Conservation (phyloP, 495 filamentous ascomycete genomes). For the Trichocladium uniseriatum region DNA sequence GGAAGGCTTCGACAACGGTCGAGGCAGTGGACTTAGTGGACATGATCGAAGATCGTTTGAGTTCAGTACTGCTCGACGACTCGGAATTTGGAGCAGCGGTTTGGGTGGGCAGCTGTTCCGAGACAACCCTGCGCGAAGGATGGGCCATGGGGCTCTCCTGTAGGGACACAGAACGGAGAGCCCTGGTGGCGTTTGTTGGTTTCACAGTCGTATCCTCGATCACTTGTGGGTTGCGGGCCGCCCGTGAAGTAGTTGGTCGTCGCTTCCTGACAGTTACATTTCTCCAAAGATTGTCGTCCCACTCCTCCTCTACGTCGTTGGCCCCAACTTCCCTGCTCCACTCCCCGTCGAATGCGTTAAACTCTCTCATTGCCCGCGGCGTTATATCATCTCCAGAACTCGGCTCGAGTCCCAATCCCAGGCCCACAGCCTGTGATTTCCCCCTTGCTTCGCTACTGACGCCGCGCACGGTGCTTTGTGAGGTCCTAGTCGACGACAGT, state of each 20-base stretch:
- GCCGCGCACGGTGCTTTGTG: slow-evolving; percentile 34
- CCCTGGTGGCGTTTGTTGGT: slow-evolving; percentile 42
- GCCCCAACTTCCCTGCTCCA: slow-evolving; percentile 22
- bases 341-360: slow-evolving; percentile 41
- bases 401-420: slow-evolving; percentile 44
- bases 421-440: slow-evolving; percentile 31
- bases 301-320: slow-evolving; percentile 42
- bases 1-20: slow-evolving; percentile 60
- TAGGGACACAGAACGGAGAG: slow-evolving; percentile 38
- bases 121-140: slow-evolving; percentile 30
- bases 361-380: slow-evolving; percentile 31
- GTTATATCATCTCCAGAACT: slow-evolving; percentile 26
- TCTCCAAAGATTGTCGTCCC: slow-evolving; percentile 46
- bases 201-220: slow-evolving; percentile 39
- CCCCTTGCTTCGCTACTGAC: slow-evolving; percentile 22
- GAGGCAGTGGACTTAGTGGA: slow-evolving; percentile 53
- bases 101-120: slow-evolving; percentile 18
- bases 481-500: slow-evolving; percentile 36
- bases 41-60: slow-evolving; percentile 49
- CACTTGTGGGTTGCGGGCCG: slow-evolving; percentile 30
- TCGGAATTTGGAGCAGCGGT: slow-evolving; percentile 29
- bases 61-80: slow-evolving; percentile 38
- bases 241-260: slow-evolving; percentile 24
- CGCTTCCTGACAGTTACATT: slow-evolving; percentile 49
- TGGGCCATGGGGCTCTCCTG: slow-evolving; percentile 37